Percentiles rank a stretch among this genome's conserved stretches.
Conservation (phyloP, 1,284 basidiomycete species). For the Pseudozyma sp. region DNA sequence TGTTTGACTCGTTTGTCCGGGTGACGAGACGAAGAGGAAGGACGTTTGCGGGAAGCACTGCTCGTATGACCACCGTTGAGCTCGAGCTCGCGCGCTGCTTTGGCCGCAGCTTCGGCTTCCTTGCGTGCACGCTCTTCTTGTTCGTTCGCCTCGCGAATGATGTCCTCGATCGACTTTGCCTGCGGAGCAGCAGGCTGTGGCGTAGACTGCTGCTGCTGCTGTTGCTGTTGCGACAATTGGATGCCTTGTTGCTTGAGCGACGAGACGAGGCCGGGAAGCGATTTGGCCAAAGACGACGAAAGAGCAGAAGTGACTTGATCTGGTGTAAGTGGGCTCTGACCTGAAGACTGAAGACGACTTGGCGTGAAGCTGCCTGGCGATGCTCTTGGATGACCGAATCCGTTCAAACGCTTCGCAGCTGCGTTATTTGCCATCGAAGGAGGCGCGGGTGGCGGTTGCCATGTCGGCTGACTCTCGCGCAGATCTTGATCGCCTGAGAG, state of each 20-base stretch:
- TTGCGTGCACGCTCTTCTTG: slow-evolving; percentile 52
- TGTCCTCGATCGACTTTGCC: slow-evolving; percentile 61
- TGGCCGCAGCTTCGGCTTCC: slow-evolving; percentile 45
- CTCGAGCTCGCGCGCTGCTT: slow-evolving; percentile 33
- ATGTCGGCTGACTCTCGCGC: slow-evolving; percentile 27
- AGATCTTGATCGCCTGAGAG: slow-evolving; percentile 28
- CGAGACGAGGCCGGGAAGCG: slow-evolving; percentile 40
- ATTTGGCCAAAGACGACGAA: slow-evolving; percentile 38
- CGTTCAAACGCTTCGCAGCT: slow-evolving; percentile 16
- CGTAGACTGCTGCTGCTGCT: slow-evolving; percentile 21
- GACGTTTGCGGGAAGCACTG: slow-evolving; percentile 33
- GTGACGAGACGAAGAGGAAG: slow-evolving; percentile 32
- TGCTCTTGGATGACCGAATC: slow-evolving; percentile 13
- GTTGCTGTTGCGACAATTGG: slow-evolving; percentile 17
- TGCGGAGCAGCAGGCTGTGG: slow-evolving; percentile 23
- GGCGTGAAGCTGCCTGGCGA: slow-evolving; percentile 35
- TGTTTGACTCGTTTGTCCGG: slow-evolving; percentile 47
- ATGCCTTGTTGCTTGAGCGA: slow-evolving; percentile 40
- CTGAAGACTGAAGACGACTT: slow-evolving; percentile 18
- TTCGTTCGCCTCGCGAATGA: slow-evolving; percentile 65
- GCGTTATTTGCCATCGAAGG: slow-evolving; percentile 6
- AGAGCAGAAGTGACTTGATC: slow-evolving; percentile 35
- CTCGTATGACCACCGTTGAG: slow-evolving; percentile 13
- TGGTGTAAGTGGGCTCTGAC: slow-evolving; percentile 36
- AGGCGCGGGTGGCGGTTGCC: slow-evolving; percentile 42